phyloP scores from a whole-genome alignment of 1,139 yeast genomes.

The Diutina pseudorugosa region DNA sequence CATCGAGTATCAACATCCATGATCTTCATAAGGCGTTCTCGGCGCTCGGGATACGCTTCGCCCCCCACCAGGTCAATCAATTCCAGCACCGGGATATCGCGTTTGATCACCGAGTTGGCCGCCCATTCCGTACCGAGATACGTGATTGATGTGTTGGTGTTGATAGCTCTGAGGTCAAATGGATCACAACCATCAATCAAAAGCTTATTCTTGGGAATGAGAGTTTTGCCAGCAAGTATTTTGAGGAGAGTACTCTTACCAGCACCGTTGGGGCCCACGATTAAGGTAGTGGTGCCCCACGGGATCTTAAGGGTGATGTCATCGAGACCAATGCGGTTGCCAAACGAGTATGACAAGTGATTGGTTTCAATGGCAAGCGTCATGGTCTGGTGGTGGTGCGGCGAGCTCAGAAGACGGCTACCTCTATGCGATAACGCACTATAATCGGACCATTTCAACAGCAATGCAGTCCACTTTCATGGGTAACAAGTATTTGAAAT shows the following conservation, averaged over 20 bases:
- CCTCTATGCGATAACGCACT: not conserved
- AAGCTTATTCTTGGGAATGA: conserved; percentile 60
- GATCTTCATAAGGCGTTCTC: conserved; percentile 62
- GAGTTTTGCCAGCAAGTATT: conserved; percentile 82
- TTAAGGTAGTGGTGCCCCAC: conserved; percentile 62
- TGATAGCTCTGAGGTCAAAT: conserved; percentile 27
- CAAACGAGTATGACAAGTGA: conserved; percentile 58
- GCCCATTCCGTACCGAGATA: conserved; percentile 98
- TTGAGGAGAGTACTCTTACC: conserved; percentile 85
- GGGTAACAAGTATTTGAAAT: too few species aligned
- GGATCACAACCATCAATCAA: conserved; percentile 79
- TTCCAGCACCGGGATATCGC: conserved; percentile 80
- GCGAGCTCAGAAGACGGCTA: not conserved
- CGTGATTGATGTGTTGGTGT: conserved; percentile 37
- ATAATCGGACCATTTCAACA: not conserved
- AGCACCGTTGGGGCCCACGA: conserved; percentile 94
- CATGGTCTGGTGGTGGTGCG: not conserved
- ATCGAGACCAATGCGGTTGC: conserved; percentile 49
- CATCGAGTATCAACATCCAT: conserved; percentile 78
- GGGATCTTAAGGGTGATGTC: conserved; percentile 49
- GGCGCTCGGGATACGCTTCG: conserved; percentile 53
- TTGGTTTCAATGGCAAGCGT: conserved; percentile 34
- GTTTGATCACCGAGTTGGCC: conserved; percentile 72
- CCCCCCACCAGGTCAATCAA: conserved; percentile 81
- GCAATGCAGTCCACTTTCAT: too few species aligned